Evolutionary conservation across 2,329 filamentous ascomycete species (phyloP), one percentile per base, ranked within the genome.

Genomic region (Fusarium sp.): DNA sequence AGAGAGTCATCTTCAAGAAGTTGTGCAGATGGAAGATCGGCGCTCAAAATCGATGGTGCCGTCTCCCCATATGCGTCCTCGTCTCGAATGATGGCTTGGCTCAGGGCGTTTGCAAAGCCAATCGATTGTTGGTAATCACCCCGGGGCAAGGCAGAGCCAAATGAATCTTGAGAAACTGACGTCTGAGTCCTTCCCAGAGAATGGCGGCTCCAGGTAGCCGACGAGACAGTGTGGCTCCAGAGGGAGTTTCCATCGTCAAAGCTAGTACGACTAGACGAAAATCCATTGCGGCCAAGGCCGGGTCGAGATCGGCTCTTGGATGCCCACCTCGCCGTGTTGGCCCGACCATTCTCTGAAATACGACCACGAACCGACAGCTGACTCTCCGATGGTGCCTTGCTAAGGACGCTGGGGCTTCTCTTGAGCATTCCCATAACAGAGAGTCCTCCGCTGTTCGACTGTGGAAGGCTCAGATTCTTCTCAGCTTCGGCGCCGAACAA

Each of bases 181-280:
- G 94, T 95, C 71, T 97, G 92, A 1, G 95, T 97, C 80, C 97
- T 94, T 35, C 95, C 94, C 69, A 97, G 88, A 1, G 96, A 98
- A 79, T 96, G 94, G 78, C 94, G 96, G 84, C 95, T 98, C 95
- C 95, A 98, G 0, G 94, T 96, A 73, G 95, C 97, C n/a, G 95
- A 97, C 22, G 94, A 94, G 42, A 87, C 84, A 2, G 90, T 86
- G 12, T 96, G 96, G 77, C 94, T 98, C 94, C 94, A 98, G 55
- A 98, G 88, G 2, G 94, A 97, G 70, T 91, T 93, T 68, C 92
- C 91, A 77, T 99, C 96, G 69, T 99, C 96, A 73, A 99, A 90
- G 82, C 96, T 98, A 11, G 96, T 98, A 59, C 95, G 91, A 79
- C 95, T 98, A 0, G 96, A 98, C 27, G 93, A 95, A 79, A 97